Evolutionary conservation across 2,329 filamentous ascomycete species (phyloP).

Genomic region (Diaporthe citriasiana): DNA sequence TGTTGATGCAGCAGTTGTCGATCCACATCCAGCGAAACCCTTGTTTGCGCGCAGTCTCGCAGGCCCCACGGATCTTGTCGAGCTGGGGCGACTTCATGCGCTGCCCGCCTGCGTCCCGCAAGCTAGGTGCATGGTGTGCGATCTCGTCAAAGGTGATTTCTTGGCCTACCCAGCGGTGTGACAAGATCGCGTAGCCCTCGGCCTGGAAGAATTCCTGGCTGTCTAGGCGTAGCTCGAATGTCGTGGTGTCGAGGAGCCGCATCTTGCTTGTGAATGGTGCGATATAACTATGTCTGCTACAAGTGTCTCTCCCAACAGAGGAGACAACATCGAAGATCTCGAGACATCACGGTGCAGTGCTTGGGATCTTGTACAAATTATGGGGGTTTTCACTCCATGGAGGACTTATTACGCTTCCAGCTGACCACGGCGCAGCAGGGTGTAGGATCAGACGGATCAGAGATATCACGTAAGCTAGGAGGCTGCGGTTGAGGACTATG

Average conservation of each 20-base stretch:
- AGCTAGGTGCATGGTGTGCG: not conserved
- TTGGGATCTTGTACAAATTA: not conserved
- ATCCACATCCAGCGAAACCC: constrained; percentile 23
- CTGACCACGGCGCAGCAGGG: not conserved
- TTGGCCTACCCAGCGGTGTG: not conserved
- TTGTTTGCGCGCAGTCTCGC: not conserved
- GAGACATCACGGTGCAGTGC: too few species aligned
- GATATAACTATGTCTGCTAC: not conserved
- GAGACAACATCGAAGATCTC: too few species aligned
- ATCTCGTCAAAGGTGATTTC: constrained; percentile 27
- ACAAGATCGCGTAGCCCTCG: constrained; percentile 1
- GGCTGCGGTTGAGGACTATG: not conserved
- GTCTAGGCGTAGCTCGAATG: not conserved
- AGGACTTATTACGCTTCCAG: not conserved
- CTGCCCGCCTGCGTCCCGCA: not conserved
- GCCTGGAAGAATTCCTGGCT: constrained; percentile 3
- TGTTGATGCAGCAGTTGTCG: constrained; percentile 35
- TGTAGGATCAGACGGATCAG: not conserved
- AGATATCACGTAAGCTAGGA: not conserved
- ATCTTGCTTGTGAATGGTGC: not conserved
- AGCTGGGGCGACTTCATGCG: constrained; percentile 7
- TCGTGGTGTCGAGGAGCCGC: constrained; percentile 29
- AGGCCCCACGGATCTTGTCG: constrained; percentile 28
- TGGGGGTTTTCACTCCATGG: too few species aligned
- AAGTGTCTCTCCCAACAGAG: not conserved